Evolutionary conservation across 495 filamentous ascomycete genomes (phyloP), one percentile per base, ranked within the genome.

Genomic region (Chaetomium fimeti): DNA sequence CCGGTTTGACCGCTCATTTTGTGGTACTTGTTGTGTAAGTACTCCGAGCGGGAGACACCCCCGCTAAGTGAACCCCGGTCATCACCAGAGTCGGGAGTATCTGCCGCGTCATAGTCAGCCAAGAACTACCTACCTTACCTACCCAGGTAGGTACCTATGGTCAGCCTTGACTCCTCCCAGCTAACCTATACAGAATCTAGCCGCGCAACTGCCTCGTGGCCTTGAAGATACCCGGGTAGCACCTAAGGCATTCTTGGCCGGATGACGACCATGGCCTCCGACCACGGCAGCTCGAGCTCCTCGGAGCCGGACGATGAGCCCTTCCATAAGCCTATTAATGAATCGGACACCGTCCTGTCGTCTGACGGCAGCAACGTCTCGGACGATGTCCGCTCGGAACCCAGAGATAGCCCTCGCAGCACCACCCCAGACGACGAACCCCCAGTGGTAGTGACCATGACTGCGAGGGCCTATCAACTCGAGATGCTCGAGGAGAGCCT

Each of bases 401-500:
- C 61, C 24, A 28, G 59, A 61, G 66, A 68, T 12, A 51, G 51
- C 48, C 29, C 47, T 47, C 57, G 48, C 27, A 65, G 49, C 54
- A 61, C 42, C 20, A 62, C 63, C 1, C 57, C 61, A 7, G 51
- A 62, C 7, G 47, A 62, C 32, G 29, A 60, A 22, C 28, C 38
- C 32, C 57, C 64, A 57, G 60, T 68, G 9, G 63, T 68, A 25
- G 51, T 55, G 15, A 60, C 72, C 43, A 78, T 81, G 66, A 69
- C 72, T 18, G 71, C 91, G 3, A 86, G 93, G 24, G 83, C 83
- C 5, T 98, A 97, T 70, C 93, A 98, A 76, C 71, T 85, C 42
- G 93, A 98, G 79, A 97, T 98, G 93, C 81, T 95, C 22, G 86
- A 92, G 65, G 86, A 88, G 68, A 94, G 91, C 71, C 74, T 94